Percentiles rank a stretch among this genome's conserved stretches.
These are phyloP conservation scores for Coemansia sp. DNA, from an alignment of 192 early-diverging fungal species.

Conservation along the genomic window DNA sequence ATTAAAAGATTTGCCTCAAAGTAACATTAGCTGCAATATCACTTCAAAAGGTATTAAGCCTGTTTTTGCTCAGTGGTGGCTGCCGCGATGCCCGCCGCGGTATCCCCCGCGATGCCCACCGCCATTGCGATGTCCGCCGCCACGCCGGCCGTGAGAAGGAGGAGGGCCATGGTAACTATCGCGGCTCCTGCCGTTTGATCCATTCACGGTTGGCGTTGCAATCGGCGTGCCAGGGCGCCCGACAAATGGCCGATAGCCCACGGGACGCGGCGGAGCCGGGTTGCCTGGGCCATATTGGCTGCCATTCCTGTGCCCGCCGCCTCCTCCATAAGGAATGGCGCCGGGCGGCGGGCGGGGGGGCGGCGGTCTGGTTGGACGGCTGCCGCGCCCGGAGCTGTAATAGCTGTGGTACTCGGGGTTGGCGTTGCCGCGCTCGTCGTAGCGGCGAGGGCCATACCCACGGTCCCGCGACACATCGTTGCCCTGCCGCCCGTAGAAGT, in stretches of 20 bases:
- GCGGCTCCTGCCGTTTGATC: not conserved
- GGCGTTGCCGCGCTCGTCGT: conserved; percentile 46
- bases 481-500: conserved; percentile 54
- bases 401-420: conserved; percentile 32
- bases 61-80: conserved; percentile 16
- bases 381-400: conserved; percentile 9
- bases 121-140: conserved; percentile 11
- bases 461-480: conserved; percentile 52
- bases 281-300: not conserved
- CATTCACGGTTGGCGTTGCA: not conserved
- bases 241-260: conserved; percentile 41
- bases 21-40: too few species aligned
- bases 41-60: too few species aligned
- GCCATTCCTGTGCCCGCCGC: not conserved
- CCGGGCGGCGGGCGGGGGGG: not conserved
- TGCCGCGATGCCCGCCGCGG: conserved; percentile 20
- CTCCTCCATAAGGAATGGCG: not conserved
- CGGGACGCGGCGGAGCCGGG: conserved; percentile 19
- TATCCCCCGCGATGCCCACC: not conserved
- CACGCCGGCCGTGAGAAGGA: conserved; percentile 3
- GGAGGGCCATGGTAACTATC: conserved; percentile 21
- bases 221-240: conserved; percentile 16
- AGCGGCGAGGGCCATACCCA: conserved; percentile 47
- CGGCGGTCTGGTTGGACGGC: conserved; percentile 3
- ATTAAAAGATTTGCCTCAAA: too few species aligned